phyloP scores from a whole-genome alignment of 2,329 filamentous ascomycete species.

The Cladosporium sp. region DNA sequence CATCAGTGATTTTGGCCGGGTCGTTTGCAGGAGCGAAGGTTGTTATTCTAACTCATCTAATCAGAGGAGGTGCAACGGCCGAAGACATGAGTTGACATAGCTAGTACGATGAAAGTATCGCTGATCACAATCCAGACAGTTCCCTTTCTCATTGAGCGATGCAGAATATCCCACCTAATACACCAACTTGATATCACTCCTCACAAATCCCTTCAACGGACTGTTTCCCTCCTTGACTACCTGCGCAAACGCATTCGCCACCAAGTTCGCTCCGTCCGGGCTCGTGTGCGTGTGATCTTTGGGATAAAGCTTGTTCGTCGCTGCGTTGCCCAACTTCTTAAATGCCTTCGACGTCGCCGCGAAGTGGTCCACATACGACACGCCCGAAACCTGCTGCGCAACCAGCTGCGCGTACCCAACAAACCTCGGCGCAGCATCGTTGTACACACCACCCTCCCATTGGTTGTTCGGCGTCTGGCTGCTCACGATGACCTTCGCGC shows the following conservation, averaged over 20 bases:
- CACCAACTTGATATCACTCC: constrained; percentile 1
- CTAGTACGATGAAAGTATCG: not conserved
- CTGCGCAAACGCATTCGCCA: constrained; percentile 61
- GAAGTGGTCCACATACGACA: constrained; percentile 60
- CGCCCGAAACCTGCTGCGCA: constrained; percentile 46
- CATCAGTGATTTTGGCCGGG: not conserved
- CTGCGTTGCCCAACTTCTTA: constrained; percentile 49
- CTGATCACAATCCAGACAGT: not conserved
- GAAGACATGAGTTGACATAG: not conserved
- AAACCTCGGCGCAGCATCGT: constrained; percentile 54
- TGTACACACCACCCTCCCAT: constrained; percentile 58
- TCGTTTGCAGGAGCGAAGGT: too few relatives aligned
- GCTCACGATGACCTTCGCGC: constrained; percentile 61
- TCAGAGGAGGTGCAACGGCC: not conserved
- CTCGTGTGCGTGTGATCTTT: constrained; percentile 65
- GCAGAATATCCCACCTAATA: not conserved
- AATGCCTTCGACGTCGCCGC: constrained; percentile 58
- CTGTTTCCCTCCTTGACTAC: constrained; percentile 29
- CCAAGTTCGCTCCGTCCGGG: constrained; percentile 55
- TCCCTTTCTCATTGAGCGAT: not conserved
- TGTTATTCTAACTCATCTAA: not conserved
- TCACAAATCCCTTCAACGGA: constrained; percentile 6
- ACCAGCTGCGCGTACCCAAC: constrained; percentile 56
- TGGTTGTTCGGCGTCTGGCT: constrained; percentile 63
- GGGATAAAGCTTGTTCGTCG: constrained; percentile 57